Conservation (phyloP, 2,329 filamentous ascomycete genomes). For the Pseudogymnoascus sp. region DNA sequence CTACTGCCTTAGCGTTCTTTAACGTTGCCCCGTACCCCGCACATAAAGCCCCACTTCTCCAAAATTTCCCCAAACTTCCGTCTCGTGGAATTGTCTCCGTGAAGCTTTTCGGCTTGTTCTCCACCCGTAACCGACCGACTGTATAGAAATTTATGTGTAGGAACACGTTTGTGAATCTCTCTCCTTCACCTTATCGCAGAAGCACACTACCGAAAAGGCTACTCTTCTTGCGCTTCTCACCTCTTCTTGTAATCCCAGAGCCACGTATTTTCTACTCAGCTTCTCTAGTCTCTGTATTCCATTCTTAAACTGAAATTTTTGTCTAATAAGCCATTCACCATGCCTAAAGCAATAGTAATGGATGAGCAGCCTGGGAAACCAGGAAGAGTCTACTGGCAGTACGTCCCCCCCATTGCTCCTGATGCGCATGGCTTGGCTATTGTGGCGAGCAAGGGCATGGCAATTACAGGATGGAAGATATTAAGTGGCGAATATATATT, state of each 20-base stretch:
- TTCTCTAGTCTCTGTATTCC: not conserved
- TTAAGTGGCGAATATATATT: too few relatives aligned
- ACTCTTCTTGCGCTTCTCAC: not conserved
- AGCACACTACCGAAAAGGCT: not conserved
- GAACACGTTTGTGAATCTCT: not conserved
- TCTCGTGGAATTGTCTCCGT: not conserved
- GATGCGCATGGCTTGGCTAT: too few relatives aligned
- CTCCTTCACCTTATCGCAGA: too few relatives aligned
- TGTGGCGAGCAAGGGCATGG: too few relatives aligned
- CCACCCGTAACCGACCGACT: not conserved
- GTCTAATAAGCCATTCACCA: constrained; percentile 11
- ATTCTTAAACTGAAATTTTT: not conserved
- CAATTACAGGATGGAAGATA: too few relatives aligned
- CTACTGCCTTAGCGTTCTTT: not conserved
- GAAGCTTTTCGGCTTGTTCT: not conserved
- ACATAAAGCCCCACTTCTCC: not conserved
- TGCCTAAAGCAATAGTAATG: constrained; percentile 33
- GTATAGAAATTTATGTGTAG: not conserved
- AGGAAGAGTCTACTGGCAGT: constrained; percentile 81
- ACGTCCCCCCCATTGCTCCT: constrained; percentile 23
- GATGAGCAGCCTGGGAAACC: constrained; percentile 72
- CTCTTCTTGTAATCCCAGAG: not conserved
- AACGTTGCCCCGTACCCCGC: not conserved
- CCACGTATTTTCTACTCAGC: not conserved
- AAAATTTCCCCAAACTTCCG: not conserved